Conservation (phyloP, 75 land plant genomes). For the Gnetum montanum region DNA sequence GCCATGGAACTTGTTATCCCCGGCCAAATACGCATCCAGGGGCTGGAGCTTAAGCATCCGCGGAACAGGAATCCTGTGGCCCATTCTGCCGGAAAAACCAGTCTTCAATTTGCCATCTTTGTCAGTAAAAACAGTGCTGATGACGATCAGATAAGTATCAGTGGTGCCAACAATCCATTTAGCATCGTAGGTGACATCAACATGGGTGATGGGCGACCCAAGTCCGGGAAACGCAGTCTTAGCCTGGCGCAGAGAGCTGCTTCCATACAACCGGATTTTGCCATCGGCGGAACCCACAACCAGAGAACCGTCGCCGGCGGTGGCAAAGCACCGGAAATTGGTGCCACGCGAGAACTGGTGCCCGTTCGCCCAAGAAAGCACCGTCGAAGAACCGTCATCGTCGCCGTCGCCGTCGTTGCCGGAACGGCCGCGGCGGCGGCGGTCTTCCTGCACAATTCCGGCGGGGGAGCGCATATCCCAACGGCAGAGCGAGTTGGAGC, state of each 20-base stretch:
- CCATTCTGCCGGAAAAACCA: slow-evolving; percentile 94
- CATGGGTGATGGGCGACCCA: slow-evolving; percentile 93
- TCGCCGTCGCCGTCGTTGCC: too few species aligned
- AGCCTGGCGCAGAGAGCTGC: slow-evolving; percentile 84
- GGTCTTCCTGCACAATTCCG: slow-evolving; percentile 33
- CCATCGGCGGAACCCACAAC: slow-evolving; percentile 99
- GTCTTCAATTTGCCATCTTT: slow-evolving; percentile 94
- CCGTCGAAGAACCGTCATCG: too few species aligned
- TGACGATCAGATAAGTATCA: slow-evolving; percentile 89
- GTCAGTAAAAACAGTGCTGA: slow-evolving; percentile 86
- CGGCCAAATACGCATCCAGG: slow-evolving; percentile 84
- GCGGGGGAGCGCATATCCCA: slow-evolving; percentile 94
- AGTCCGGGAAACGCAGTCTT: slow-evolving; percentile 98
- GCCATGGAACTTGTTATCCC: slow-evolving; percentile 78
- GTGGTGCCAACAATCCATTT: slow-evolving; percentile 97
- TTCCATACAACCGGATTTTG: slow-evolving; percentile 84
- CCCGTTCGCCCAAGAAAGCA: slow-evolving; percentile 88
- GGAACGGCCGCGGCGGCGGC: too few species aligned
- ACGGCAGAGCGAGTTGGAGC: slow-evolving; percentile 87
- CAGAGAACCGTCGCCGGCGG: slow-evolving; percentile 90
- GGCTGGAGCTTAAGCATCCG: slow-evolving; percentile 94
- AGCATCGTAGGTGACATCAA: slow-evolving; percentile 98
- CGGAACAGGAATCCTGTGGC: slow-evolving; percentile 87
- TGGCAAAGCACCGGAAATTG: slow-evolving; percentile 96
- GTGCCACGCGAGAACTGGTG: slow-evolving; percentile 97